These are phyloP conservation scores for Entoloma clypeatum DNA, from an alignment of 1,284 basidiomycete genomes.

Conservation along the genomic window DNA sequence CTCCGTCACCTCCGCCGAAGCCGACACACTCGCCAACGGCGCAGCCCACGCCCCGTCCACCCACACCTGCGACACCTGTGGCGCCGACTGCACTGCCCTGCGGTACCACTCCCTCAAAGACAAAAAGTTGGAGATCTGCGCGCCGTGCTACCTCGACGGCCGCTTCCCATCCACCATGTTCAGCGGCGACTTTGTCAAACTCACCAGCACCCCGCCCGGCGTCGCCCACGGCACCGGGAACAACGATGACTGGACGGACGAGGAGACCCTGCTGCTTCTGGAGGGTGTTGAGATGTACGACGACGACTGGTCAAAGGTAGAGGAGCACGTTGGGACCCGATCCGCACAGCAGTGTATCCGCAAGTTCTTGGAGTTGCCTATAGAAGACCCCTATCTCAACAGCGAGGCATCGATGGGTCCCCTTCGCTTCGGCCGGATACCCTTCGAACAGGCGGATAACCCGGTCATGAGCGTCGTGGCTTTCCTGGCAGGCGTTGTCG, in stretches of 20 bases:
- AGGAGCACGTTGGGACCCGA: constrained; percentile 89
- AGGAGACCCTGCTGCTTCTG: constrained; percentile 84
- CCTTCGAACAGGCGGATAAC: constrained; percentile 94
- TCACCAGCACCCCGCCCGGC: constrained; percentile 52
- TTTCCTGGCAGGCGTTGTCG: constrained; percentile 91
- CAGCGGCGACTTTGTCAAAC: constrained; percentile 95
- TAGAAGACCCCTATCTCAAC: constrained; percentile 88
- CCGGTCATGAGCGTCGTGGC: constrained; percentile 99
- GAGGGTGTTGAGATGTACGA: constrained; percentile 98
- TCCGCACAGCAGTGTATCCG: constrained; percentile 93
- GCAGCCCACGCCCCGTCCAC: constrained; percentile 36
- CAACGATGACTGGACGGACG: constrained; percentile 85
- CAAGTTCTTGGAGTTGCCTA: constrained; percentile 94
- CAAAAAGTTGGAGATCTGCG: constrained; percentile 87
- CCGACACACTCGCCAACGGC: constrained; percentile 56
- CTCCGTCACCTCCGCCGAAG: constrained; percentile 60
- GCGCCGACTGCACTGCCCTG: constrained; percentile 84
- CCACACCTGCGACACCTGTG: constrained; percentile 92
- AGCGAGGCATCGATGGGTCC: constrained; percentile 77
- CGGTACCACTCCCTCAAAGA: constrained; percentile 94
- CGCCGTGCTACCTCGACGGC: constrained; percentile 91
- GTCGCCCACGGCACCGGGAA: constrained; percentile 40
- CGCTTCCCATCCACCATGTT: constrained; percentile 97
- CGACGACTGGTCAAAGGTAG: constrained; percentile 92
- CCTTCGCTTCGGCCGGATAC: constrained; percentile 75